Evolutionary conservation across 2,329 filamentous ascomycete species (phyloP).

Genomic region (Helicocarpus griseus): DNA sequence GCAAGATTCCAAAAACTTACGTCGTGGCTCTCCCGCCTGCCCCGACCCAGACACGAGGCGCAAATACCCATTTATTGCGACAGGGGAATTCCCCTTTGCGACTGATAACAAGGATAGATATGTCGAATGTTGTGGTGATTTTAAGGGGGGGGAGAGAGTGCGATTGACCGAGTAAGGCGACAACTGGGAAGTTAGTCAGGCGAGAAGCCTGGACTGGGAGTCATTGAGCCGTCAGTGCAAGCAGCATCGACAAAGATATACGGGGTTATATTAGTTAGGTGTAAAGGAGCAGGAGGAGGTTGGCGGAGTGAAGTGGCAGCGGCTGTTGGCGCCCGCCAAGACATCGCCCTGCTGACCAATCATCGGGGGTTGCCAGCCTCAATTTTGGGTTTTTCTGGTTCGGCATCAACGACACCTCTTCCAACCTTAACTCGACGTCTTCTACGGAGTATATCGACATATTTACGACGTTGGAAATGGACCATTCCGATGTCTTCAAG

Average conservation of each 20-base stretch:
- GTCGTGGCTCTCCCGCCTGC: conserved; percentile 30
- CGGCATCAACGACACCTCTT: too few relatives aligned
- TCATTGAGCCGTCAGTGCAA: conserved; percentile 7
- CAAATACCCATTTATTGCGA: conserved; percentile 33
- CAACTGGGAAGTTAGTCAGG: conserved; percentile 4
- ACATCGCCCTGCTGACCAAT: too few relatives aligned
- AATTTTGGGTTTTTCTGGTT: too few relatives aligned
- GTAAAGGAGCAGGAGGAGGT: too few relatives aligned
- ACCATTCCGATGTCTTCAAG: too few relatives aligned
- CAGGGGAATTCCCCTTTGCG: neutral
- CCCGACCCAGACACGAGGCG: conserved; percentile 33
- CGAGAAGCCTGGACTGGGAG: conserved; percentile 7
- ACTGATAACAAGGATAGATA: neutral
- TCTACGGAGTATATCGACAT: too few relatives aligned
- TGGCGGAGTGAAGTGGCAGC: too few relatives aligned
- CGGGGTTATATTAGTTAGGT: conserved; percentile 1
- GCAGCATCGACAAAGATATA: conserved; percentile 1
- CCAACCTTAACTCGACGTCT: too few relatives aligned
- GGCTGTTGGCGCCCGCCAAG: too few relatives aligned
- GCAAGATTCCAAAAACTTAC: conserved; percentile 15
- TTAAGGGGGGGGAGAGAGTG: neutral
- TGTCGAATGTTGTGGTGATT: neutral
- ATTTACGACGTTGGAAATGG: too few relatives aligned
- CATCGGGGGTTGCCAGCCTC: too few relatives aligned
- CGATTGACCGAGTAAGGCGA: neutral